Evolutionary conservation across 2,329 filamentous ascomycete species (phyloP), one percentile per base, ranked within the genome.

Genomic region (Cadophora gregata): DNA sequence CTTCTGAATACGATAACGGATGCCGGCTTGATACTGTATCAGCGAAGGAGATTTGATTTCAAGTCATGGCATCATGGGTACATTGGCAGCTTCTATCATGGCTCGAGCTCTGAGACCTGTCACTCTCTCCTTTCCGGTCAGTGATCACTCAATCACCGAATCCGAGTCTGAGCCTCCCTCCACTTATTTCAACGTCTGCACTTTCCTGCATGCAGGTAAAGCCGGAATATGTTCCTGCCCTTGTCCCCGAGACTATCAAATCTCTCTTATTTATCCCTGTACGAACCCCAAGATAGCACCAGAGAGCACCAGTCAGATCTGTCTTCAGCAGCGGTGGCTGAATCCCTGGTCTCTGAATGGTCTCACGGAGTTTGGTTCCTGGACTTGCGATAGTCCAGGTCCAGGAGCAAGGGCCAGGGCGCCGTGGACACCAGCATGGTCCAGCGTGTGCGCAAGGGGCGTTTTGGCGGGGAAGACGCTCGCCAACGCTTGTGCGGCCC

Each of bases 351-450:
- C 29, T 16, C 27, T 59, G 42, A 31, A n/a, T 64, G 51, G 53
- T 42, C 47, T 36, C 27, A 27, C 29, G 7, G 4, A 64, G 38
- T 50, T 36, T 50, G 62, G 62, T 64, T 59, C 62, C 62, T 64
- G 53, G 53, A 58, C 58, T 53, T 29, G 25, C 16, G 31, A 38
- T 38, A 58, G 53, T 38, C 10, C 33, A 4, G 21, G 53, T 38
- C 10, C 33, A 4, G 21, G 12, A 4, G 48, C 50, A n/a, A 59
- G 38, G 36, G 53, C n/a, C 45, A 50, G 38, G 45, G 14, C 21
- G n/a, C 25, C 6, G 47, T 50, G 31, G 31, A 6, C 31, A 33
- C 31, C 31, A 33, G 31, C 31, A 10, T 10, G 31, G 10, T 33
- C 31, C 31, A 10, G 31, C 31, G 31, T 33, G 31, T 33, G 5